Conservation (phyloP, 2,329 filamentous ascomycete species). For the Pseudogymnoascus sp. region DNA sequence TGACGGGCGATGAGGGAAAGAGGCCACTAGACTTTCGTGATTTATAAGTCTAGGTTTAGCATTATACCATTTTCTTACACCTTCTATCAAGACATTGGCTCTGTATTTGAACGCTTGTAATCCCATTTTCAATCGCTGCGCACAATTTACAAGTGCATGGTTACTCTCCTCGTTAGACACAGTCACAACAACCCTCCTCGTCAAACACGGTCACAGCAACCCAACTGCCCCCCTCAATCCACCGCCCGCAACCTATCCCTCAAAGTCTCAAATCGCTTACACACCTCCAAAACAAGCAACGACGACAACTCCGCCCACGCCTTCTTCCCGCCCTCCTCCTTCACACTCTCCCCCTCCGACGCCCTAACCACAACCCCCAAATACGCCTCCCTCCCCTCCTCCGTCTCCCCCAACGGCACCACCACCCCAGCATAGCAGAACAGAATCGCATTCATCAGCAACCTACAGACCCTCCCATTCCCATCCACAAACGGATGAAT, state of each 20-base stretch:
- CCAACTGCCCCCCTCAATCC: neutral
- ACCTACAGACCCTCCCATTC: slow-evolving; percentile 31
- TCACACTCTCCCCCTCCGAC: slow-evolving; percentile 4
- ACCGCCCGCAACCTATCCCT: neutral
- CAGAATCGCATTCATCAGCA: slow-evolving; percentile 31
- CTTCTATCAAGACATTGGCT: neutral
- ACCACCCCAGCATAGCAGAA: slow-evolving; percentile 24
- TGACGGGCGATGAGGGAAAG: neutral
- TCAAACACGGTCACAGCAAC: neutral
- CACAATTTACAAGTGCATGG: neutral
- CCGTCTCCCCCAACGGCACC: slow-evolving; percentile 14
- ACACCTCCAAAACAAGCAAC: neutral
- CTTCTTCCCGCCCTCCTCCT: slow-evolving; percentile 8
- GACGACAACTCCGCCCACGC: slow-evolving; percentile 6
- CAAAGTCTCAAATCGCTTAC: neutral
- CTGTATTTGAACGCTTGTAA: neutral
- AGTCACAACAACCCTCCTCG: neutral
- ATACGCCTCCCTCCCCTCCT: slow-evolving; percentile 16
- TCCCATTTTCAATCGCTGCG: neutral
- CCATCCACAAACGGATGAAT: slow-evolving; percentile 35
- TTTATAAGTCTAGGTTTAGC: neutral
- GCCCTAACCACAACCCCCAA: slow-evolving; percentile 13
- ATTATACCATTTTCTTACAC: neutral
- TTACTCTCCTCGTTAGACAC: neutral
- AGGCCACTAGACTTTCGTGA: neutral